phyloP scores from a whole-genome alignment of 257 asterid genomes.

The Nicotiana tabacum region DNA sequence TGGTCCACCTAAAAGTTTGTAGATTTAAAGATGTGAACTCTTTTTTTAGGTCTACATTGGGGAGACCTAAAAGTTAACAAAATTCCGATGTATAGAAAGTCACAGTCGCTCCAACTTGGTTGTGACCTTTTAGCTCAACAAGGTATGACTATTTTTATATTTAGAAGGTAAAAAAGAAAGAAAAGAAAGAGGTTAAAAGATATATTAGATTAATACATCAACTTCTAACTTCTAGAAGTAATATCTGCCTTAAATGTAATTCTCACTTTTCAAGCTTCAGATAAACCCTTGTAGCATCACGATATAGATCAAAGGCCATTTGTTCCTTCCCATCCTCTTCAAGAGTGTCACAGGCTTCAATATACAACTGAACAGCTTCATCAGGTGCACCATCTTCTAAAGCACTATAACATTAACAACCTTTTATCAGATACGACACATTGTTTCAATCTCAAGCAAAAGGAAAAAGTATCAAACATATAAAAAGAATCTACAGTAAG shows the following conservation, averaged over 20 bases:
- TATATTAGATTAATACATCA: not conserved
- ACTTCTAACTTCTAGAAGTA: not conserved
- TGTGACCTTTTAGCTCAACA: too few relatives aligned
- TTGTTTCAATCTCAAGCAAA: not conserved
- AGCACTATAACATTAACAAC: constrained; percentile 40
- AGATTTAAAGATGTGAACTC: not conserved
- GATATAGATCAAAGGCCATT: constrained; percentile 95
- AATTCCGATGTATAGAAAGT: not conserved
- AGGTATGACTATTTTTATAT: not conserved
- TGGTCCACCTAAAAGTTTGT: not conserved
- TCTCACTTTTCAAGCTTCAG: constrained; percentile 91
- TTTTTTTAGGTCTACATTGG: not conserved
- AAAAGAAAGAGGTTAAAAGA: not conserved
- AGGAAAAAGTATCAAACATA: not conserved
- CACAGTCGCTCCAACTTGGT: not conserved
- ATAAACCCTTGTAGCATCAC: constrained; percentile 74
- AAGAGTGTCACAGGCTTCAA: constrained; percentile 69
- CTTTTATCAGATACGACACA: constrained; percentile 10
- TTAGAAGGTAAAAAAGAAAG: not conserved
- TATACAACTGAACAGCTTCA: constrained; percentile 78
- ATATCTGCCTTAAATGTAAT: not conserved
- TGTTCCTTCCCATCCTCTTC: constrained; percentile 98
- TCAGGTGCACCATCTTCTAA: constrained; percentile 79
- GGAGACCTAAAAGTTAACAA: not conserved
- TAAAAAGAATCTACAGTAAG: constrained; percentile 3